Percentiles rank a stretch among this genome's conserved stretches.
Evolutionary conservation across 352 stramenopile genomes (phyloP).

Genomic region (Saprolegnia diclina): DNA sequence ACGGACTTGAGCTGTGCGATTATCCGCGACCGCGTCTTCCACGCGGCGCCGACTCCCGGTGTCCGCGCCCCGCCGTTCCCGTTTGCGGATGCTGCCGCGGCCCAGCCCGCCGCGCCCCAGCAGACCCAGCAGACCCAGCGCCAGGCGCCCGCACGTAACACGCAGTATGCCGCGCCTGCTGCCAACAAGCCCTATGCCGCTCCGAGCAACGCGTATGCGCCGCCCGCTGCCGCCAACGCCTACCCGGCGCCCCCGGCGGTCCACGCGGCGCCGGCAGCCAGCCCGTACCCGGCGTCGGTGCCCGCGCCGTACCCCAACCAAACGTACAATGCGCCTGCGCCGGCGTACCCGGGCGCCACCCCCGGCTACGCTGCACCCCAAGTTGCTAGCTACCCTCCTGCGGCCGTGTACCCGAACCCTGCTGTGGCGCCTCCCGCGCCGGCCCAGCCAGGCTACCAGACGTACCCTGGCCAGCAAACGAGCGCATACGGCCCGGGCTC

Average conservation of each 20-base stretch:
- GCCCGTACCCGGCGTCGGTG: conserved; percentile 5
- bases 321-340: not conserved
- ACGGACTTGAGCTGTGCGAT: conserved; percentile 69
- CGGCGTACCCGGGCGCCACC: conserved; percentile 27
- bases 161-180: not conserved
- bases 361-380: not conserved
- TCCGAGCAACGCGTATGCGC: conserved; percentile 31
- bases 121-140: conserved; percentile 53
- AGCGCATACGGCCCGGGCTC: not conserved
- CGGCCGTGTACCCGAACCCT: conserved; percentile 7
- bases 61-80: conserved; percentile 80
- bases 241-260: conserved; percentile 11
- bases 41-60: conserved; percentile 64
- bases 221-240: not conserved
- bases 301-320: conserved; percentile 2
- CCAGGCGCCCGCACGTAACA: conserved; percentile 3
- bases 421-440: conserved; percentile 1
- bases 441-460: not conserved
- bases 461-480: conserved; percentile 1
- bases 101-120: conserved; percentile 20
- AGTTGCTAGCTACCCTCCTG: conserved; percentile 21
- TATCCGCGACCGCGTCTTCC: conserved; percentile 82
- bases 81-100: conserved; percentile 47
- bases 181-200: not conserved
- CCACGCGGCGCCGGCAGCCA: conserved; percentile 37